These are phyloP conservation scores for Echria macrotheca DNA, from an alignment of 495 filamentous ascomycete genomes.

Conservation along the genomic window DNA sequence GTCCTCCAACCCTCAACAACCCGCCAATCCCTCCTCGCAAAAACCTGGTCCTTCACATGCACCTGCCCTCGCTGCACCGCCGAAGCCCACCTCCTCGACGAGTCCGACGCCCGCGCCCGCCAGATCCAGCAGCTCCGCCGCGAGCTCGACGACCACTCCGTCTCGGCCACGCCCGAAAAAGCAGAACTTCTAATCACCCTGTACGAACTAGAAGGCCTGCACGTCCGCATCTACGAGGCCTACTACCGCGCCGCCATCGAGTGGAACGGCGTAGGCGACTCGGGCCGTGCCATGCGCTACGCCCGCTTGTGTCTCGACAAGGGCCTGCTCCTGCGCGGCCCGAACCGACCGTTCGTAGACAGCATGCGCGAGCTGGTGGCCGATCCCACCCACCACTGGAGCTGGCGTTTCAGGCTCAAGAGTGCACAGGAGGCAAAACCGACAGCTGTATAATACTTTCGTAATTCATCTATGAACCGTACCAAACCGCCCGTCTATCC, in stretches of 20 bases:
- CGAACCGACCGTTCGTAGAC: slow-evolving; percentile 26
- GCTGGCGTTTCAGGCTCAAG: slow-evolving; percentile 28
- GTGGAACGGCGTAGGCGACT: slow-evolving; percentile 30
- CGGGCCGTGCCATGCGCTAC: slow-evolving; percentile 20
- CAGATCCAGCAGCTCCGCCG: slow-evolving; percentile 24
- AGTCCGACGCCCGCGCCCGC: slow-evolving; percentile 24
- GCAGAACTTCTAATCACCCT: slow-evolving; percentile 29
- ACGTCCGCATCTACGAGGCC: slow-evolving; percentile 28
- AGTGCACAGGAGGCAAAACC: background rate
- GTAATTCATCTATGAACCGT: background rate
- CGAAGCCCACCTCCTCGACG: slow-evolving; percentile 21
- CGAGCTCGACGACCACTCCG: slow-evolving; percentile 29
- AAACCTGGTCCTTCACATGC: slow-evolving; percentile 33
- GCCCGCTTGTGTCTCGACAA: slow-evolving; percentile 23
- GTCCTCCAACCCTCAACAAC: slow-evolving; percentile 21
- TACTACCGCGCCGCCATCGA: slow-evolving; percentile 34
- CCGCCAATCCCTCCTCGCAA: slow-evolving; percentile 21
- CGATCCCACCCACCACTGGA: slow-evolving; percentile 22
- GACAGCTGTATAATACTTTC: background rate
- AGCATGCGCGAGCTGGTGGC: slow-evolving; percentile 27
- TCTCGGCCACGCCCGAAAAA: slow-evolving; percentile 22
- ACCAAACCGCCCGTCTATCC: background rate
- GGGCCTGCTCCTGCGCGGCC: slow-evolving; percentile 23
- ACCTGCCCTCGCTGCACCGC: slow-evolving; percentile 28
- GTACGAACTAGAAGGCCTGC: slow-evolving; percentile 29